Conservation (phyloP, 1,139 yeast species). For the Meyerozyma athensensis region DNA sequence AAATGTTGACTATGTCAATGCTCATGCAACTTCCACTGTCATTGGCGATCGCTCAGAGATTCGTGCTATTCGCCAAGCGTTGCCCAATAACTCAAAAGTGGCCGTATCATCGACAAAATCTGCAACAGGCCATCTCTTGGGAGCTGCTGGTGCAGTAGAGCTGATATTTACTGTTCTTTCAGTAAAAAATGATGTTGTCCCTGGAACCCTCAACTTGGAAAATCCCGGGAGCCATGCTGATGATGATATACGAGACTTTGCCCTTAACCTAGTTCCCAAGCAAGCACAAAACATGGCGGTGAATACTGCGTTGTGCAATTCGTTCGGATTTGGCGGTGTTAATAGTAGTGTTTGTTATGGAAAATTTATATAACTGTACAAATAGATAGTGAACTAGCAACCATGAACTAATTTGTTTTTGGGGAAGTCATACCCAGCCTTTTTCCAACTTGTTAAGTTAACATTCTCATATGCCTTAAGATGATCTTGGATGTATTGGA, state of each 20-base stretch:
- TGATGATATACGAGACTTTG: constrained; percentile 36
- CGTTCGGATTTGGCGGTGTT: constrained; percentile 98
- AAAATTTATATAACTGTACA: not conserved
- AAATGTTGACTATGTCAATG: constrained; percentile 75
- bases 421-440: constrained; percentile 23
- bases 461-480: constrained; percentile 18
- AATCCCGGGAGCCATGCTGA: constrained; percentile 45
- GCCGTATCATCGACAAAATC: constrained; percentile 84
- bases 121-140: constrained; percentile 87
- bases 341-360: constrained; percentile 45
- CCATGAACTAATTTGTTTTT: constrained; percentile 15
- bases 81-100: constrained; percentile 22
- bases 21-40: constrained; percentile 93
- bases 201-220: constrained; percentile 76
- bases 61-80: constrained; percentile 59
- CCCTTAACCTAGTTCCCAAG: constrained; percentile 59
- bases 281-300: constrained; percentile 36
- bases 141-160: constrained; percentile 96
- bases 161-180: constrained; percentile 76
- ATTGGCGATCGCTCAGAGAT: constrained; percentile 91
- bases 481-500: constrained; percentile 20
- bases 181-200: constrained; percentile 50
- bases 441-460: constrained; percentile 20
- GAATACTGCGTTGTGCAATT: constrained; percentile 69
- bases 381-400: constrained; percentile 4